Base-by-base conservation (phyloP, 768 basidiomycete species). In the Tylopilus felleus region DNA sequence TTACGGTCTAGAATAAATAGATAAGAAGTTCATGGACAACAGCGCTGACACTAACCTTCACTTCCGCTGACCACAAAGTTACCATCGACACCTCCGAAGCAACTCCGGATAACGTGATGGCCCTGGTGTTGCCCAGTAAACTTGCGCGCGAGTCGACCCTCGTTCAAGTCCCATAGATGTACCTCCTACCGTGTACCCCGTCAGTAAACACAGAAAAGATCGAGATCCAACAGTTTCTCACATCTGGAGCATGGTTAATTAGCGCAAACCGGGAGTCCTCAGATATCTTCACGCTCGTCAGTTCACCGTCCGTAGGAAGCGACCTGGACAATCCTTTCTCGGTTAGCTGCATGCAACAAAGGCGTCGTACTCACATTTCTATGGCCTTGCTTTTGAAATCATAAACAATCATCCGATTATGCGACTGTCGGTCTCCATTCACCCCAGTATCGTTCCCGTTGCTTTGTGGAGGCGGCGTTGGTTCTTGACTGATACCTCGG, bases 61-160 rank as follows among this genome's bases (percentile, higher is more conserved):
- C 93, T 96, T 21, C 96, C 97, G 64, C 90, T 93, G 56, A 93
- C 81, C 48, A 99, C 81, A 66, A 95, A 94, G 65, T 88, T 91
- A 49, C 86, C 88, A 63, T 90, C 85, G 49, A 86, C 75, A 27
- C 96, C 95, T 27, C 95, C 97, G 71, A 98, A 98, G 66, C 92
- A 95, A 69, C 90, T 92, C 53, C 92, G 83, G 56, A 98, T 90
- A 58, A 97, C 84, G 69, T 93, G 90, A 27, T 81, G 78, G 2
- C 84, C 83, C 69, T 96, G 93, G 28, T 79, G 80, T 58, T 97
- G 95, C 8, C 94, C 97, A 4, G 83, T 82, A 66, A 88, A 96
- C 71, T 85, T 93, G 56, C 88, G 85, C 23, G 86, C 78, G 53
- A 90, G 75, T 48, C 81, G 81, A 23, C 81, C 82, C 25, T 83